phyloP scores from a whole-genome alignment of 2,329 filamentous ascomycete genomes.

The Hypoxylon sp. region DNA sequence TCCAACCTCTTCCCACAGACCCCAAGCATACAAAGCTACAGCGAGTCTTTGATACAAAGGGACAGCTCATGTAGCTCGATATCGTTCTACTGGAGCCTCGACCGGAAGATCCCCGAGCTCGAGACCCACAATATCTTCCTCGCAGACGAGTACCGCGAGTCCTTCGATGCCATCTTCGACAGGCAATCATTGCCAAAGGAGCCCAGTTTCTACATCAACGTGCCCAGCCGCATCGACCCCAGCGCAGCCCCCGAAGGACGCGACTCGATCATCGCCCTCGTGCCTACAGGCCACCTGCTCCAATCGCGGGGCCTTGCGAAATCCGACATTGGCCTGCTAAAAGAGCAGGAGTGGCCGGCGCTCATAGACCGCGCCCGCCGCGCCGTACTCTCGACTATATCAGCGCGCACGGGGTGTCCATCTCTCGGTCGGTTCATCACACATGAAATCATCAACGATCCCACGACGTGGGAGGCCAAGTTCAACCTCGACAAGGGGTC shows the following conservation, averaged over 20 bases:
- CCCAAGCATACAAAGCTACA: constrained; percentile 51
- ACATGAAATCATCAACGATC: constrained; percentile 77
- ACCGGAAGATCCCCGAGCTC: constrained; percentile 72
- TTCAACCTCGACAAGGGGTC: constrained; percentile 84
- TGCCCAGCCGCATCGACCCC: constrained; percentile 77
- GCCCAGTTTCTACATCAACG: constrained; percentile 83
- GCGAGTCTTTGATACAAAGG: constrained; percentile 60
- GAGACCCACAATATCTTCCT: constrained; percentile 83
- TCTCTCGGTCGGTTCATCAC: constrained; percentile 64
- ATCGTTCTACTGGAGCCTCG: constrained; percentile 82
- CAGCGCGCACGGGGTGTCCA: constrained; percentile 70
- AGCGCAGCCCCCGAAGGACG: constrained; percentile 75
- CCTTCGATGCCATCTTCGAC: constrained; percentile 83
- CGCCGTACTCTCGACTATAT: constrained; percentile 73
- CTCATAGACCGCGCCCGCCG: constrained; percentile 72
- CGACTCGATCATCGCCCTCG: constrained; percentile 78
- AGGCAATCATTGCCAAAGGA: constrained; percentile 75
- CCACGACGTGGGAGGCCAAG: constrained; percentile 72
- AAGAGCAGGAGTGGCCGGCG: constrained; percentile 71
- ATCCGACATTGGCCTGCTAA: constrained; percentile 44
- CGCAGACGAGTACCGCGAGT: constrained; percentile 78
- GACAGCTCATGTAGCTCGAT: constrained; percentile 79
- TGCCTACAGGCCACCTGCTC: constrained; percentile 78
- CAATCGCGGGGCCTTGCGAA: constrained; percentile 58
- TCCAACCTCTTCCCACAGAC: constrained; percentile 74